phyloP scores from a whole-genome alignment of 768 basidiomycete genomes.

The Xanthoconium stramineum region DNA sequence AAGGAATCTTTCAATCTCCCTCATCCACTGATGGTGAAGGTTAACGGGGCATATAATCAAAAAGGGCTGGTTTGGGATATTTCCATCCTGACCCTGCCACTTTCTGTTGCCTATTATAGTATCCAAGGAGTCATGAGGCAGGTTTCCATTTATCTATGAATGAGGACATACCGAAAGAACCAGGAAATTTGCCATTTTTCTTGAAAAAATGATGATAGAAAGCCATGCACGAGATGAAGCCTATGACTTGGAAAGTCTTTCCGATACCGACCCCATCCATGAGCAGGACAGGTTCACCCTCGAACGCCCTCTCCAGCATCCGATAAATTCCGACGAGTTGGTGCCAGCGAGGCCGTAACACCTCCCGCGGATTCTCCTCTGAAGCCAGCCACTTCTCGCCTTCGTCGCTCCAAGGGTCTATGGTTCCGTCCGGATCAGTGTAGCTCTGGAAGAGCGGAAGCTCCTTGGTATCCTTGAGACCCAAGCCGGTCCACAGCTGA shows the following conservation, averaged over 20 bases:
- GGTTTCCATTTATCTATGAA: too few relatives aligned
- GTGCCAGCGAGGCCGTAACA: slow-evolving; percentile 16
- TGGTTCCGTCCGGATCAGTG: not conserved
- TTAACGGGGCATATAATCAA: not conserved
- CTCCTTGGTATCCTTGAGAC: not conserved
- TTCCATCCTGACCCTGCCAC: not conserved
- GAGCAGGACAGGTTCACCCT: slow-evolving; percentile 6
- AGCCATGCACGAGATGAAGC: slow-evolving; percentile 9
- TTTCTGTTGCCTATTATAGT: not conserved
- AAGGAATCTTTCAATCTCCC: not conserved
- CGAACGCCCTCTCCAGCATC: slow-evolving; percentile 10
- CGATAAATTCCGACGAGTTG: slow-evolving; percentile 19
- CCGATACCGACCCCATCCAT: slow-evolving; percentile 28
- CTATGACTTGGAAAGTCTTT: slow-evolving; percentile 22
- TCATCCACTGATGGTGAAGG: not conserved
- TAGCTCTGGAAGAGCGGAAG: slow-evolving; percentile 5
- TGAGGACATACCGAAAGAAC: not conserved
- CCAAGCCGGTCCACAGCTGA: not conserved
- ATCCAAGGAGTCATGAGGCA: too few relatives aligned
- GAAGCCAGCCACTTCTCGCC: slow-evolving; percentile 8
- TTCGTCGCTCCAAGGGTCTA: slow-evolving; percentile 7
- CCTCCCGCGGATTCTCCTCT: not conserved
- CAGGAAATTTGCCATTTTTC: not conserved
- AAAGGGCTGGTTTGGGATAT: not conserved
- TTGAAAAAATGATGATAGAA: not conserved